Evolutionary conservation across 495 filamentous ascomycete species (phyloP).

Genomic region (Cudoniella acicularis): DNA sequence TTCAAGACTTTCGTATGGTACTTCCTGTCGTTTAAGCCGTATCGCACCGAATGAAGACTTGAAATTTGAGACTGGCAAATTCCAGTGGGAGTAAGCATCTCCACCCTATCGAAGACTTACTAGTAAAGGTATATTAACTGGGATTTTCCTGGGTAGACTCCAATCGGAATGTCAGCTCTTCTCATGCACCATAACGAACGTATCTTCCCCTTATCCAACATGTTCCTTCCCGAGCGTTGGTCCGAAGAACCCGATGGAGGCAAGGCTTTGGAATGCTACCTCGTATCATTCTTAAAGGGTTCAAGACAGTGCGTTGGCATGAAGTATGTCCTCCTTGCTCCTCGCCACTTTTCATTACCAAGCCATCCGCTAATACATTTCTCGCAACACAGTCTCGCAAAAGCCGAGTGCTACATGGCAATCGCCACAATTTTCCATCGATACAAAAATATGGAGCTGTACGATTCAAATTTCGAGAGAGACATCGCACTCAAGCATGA

Average conservation of each 20-base stretch:
- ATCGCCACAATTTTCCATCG: conserved; percentile 34
- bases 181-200: conserved; percentile 35
- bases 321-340: conserved; percentile 23
- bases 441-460: conserved; percentile 24
- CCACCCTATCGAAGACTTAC: background rate
- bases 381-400: conserved; percentile 29
- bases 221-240: conserved; percentile 44
- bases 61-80: conserved; percentile 20
- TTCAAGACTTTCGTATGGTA: conserved; percentile 38
- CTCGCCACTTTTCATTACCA: background rate
- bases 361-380: background rate
- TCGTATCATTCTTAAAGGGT: conserved; percentile 43
- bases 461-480: conserved; percentile 1
- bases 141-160: conserved; percentile 27
- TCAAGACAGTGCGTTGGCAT: conserved; percentile 42
- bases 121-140: background rate
- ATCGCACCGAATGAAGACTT: conserved; percentile 19
- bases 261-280: conserved; percentile 31
- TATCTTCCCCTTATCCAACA: conserved; percentile 33
- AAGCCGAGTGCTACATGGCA: conserved; percentile 31
- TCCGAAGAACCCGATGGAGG: conserved; percentile 23
- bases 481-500: conserved; percentile 3
- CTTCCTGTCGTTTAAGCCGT: conserved; percentile 11
- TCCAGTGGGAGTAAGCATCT: conserved; percentile 22
- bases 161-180: conserved; percentile 36